Percentiles rank a stretch among this genome's conserved stretches.
phyloP scores from a whole-genome alignment of 176 grass and related monocot species.

The Olyra latifolia region DNA sequence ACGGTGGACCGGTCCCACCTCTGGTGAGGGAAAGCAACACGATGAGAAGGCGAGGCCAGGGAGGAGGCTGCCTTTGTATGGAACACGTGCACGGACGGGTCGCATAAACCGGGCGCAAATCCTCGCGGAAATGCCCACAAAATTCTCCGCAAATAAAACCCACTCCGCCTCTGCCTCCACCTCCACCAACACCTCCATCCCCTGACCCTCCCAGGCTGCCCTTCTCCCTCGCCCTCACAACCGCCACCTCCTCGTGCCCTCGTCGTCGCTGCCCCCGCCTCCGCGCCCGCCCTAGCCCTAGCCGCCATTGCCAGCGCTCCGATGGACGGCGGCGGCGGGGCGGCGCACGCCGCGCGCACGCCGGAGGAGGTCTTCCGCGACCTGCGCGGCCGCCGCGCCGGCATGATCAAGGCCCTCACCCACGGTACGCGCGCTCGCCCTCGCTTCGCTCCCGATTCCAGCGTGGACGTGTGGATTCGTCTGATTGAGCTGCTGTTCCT shows the following conservation, averaged over 20 bases:
- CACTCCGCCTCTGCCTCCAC: slow-evolving; percentile 14
- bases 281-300: slow-evolving; percentile 22
- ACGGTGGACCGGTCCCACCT: slow-evolving; percentile 22
- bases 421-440: slow-evolving; percentile 43
- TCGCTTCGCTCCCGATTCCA: not conserved
- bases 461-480: slow-evolving; percentile 2
- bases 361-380: slow-evolving; percentile 94
- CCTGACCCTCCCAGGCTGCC: slow-evolving; percentile 31
- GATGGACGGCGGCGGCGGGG: slow-evolving; percentile 68
- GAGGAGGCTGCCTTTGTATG: not conserved
- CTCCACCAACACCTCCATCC: not conserved
- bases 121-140: slow-evolving; percentile 36
- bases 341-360: slow-evolving; percentile 47
- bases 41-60: not conserved
- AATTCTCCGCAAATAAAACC: slow-evolving; percentile 46
- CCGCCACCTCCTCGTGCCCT: slow-evolving; percentile 19
- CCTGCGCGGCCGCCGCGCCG: slow-evolving; percentile 74
- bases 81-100: not conserved
- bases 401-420: slow-evolving; percentile 95
- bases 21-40: too few relatives aligned
- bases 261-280: slow-evolving; percentile 6
- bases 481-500: slow-evolving; percentile 26
- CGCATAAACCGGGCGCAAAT: slow-evolving; percentile 37
- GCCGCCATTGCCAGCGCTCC: slow-evolving; percentile 35
- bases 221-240: slow-evolving; percentile 6